Evolutionary conservation across 1,284 basidiomycete species (phyloP), one percentile per base, ranked within the genome.

Genomic region (Ganoderma sinense): DNA sequence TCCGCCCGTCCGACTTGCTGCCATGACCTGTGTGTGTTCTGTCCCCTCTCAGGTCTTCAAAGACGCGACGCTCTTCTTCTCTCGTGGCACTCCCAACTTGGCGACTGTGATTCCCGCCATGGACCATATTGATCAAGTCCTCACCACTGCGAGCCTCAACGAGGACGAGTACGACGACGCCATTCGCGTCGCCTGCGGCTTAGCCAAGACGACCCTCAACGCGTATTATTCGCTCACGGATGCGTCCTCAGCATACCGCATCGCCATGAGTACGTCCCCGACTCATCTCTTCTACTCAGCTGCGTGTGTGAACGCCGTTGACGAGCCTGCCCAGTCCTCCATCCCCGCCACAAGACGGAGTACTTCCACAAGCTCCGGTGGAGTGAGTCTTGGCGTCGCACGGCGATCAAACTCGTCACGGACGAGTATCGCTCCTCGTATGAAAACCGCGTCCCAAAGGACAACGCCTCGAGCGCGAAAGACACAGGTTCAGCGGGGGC

Each of bases 131-230:
- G 60, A 61, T 40, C 1, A 61, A 29, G 11, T 61, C 4, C 60
- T 61, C 5, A 75, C 60, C 74, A 0, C 81, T 78, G 53, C 62
- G 75, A 53, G 51, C 51, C 2, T 26, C 23, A 29, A 29, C 23
- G 51, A 29, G 51, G 10, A 26, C 7, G 23, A 51, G 48, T 51
- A 51, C 48, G n/a, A 51, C 7, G 7, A 23, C 11, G 11, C 0
- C 76, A 75, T 80, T 18, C 63, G 64, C n/a, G 71, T 73, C 0
- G 69, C 77, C 0, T 63, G 80, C 1, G 31, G 5, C 2, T 23
- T 80, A 1, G 78, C 71, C 7, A 80, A 80, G 63, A 73, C 70
- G 31, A 79, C 76, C 0, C 67, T 78, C 16, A 80, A 80, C 64
- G 48, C 61, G 0, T 81, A 81, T 69, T 81, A 81, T 59, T 55